A percentile compares a stretch with the other conserved stretches of the same genome.
phyloP scores from a whole-genome alignment of 495 filamentous ascomycete species.

The Neurospora intermedia region DNA sequence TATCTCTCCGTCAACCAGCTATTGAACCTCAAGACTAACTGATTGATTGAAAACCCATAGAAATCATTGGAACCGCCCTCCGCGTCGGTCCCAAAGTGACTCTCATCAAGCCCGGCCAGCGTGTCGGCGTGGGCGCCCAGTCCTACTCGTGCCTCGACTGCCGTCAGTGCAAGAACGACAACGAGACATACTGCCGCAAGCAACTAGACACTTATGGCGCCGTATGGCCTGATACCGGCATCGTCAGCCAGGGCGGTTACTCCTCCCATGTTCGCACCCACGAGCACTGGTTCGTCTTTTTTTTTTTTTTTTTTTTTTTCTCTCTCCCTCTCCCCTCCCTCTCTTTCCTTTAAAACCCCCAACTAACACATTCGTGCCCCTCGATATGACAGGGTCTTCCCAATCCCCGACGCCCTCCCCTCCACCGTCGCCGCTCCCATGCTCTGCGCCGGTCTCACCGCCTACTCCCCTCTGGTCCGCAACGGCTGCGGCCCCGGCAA shows the following conservation, averaged over 20 bases:
- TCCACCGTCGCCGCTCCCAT: constrained; percentile 66
- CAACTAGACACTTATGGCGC: constrained; percentile 48
- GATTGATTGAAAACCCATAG: constrained; percentile 6
- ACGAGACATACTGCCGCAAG: constrained; percentile 46
- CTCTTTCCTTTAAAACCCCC: too few species aligned
- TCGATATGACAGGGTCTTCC: constrained; percentile 41
- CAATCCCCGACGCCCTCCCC: constrained; percentile 64
- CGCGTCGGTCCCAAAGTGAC: constrained; percentile 48
- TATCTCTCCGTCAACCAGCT: neutral
- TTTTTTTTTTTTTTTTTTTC: neutral
- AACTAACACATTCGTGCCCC: too few species aligned
- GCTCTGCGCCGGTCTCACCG: constrained; percentile 81
- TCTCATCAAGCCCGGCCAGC: constrained; percentile 39
- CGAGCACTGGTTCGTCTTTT: constrained; percentile 36
- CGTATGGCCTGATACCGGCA: constrained; percentile 42
- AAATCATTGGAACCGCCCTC: constrained; percentile 38
- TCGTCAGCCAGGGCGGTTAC: constrained; percentile 44
- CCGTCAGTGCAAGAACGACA: constrained; percentile 47
- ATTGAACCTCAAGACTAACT: neutral
- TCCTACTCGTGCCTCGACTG: constrained; percentile 43
- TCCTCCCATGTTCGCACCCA: constrained; percentile 44
- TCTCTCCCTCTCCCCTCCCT: neutral
- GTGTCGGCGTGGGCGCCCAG: constrained; percentile 50
- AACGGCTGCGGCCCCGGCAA: constrained; percentile 68
- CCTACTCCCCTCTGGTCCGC: constrained; percentile 65